These are phyloP conservation scores for Cladosporium sp. DNA, from an alignment of 2,329 filamentous ascomycete genomes.

Conservation along the genomic window DNA sequence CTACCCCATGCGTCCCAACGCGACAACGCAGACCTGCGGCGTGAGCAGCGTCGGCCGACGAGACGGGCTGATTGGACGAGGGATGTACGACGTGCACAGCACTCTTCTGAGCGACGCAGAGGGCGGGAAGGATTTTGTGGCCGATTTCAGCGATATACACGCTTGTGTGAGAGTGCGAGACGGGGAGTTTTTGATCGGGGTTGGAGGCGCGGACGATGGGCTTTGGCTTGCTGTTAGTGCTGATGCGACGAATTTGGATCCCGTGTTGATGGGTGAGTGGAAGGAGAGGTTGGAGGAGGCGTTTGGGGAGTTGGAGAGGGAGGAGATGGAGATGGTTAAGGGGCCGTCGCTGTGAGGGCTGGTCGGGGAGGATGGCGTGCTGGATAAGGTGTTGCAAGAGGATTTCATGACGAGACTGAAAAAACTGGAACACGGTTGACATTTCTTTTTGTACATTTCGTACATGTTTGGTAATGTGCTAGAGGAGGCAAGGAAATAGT, in stretches of 20 bases:
- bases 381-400: neutral
- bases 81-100: conserved; percentile 26
- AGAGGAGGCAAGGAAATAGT: no score
- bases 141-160: conserved; percentile 34
- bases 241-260: conserved; percentile 34
- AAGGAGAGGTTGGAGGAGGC: conserved; percentile 20
- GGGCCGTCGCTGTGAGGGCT: neutral
- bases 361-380: neutral
- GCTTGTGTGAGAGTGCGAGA: conserved; percentile 43
- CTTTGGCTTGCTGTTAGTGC: conserved; percentile 39
- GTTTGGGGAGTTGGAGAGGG: conserved; percentile 20
- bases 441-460: neutral
- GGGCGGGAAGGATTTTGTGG: conserved; percentile 34
- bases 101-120: conserved; percentile 12
- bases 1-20: conserved; percentile 29
- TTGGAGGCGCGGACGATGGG: conserved; percentile 34
- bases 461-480: neutral
- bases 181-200: conserved; percentile 44
- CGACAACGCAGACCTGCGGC: conserved; percentile 40
- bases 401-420: neutral
- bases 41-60: conserved; percentile 41
- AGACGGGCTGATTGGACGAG: conserved; percentile 24
- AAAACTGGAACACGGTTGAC: neutral
- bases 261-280: conserved; percentile 26
- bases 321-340: neutral